Evolutionary conservation across 2,329 filamentous ascomycete genomes (phyloP).

Genomic region (Diaporthe sp.): DNA sequence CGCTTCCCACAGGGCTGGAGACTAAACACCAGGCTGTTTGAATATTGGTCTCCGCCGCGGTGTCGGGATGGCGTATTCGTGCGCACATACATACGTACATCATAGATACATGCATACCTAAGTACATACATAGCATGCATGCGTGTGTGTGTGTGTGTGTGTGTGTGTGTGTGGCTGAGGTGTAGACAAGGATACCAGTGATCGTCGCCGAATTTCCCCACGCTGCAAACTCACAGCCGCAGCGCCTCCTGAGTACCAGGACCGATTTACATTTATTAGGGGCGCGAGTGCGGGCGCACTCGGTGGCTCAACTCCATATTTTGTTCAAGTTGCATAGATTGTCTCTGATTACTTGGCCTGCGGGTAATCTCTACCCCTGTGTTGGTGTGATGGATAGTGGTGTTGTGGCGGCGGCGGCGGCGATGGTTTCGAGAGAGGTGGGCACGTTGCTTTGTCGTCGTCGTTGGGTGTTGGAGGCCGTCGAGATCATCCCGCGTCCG

Average conservation of each 20-base stretch:
- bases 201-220: constrained; percentile 30
- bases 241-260: not conserved
- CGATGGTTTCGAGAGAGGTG: not conserved
- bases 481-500: constrained; percentile 16
- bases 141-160: not conserved
- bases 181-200: constrained; percentile 5
- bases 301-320: constrained; percentile 24
- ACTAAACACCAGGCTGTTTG: not conserved
- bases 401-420: constrained; percentile 1
- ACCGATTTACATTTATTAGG: not conserved
- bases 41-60: not conserved
- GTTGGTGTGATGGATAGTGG: constrained; percentile 3
- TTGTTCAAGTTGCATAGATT: constrained; percentile 40
- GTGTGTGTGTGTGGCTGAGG: not conserved
- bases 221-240: constrained; percentile 30
- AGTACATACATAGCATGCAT: not conserved
- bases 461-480: constrained; percentile 33
- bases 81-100: not conserved
- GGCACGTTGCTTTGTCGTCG: not conserved
- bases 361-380: constrained; percentile 33
- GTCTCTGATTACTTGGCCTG: constrained; percentile 37
- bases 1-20: constrained; percentile 19
- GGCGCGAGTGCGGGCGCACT: constrained; percentile 4
- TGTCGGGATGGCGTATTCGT: not conserved
- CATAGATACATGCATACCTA: not conserved